Base-by-base conservation (phyloP, 2,329 filamentous ascomycete species). In the Oidium heveae region DNA sequence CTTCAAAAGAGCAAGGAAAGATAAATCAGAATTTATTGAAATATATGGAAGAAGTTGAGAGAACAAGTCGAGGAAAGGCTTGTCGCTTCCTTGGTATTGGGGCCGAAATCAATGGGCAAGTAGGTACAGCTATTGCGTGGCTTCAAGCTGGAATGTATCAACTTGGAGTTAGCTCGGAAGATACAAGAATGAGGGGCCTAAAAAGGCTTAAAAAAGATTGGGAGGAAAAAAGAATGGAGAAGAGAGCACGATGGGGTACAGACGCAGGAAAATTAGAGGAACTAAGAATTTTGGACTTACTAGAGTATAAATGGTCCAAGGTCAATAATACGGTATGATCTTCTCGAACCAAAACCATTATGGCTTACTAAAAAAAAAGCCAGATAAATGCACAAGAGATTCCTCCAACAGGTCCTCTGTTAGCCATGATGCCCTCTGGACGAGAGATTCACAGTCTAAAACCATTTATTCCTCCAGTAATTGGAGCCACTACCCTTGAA, bases 61-160 rank as follows among this genome's bases (percentile, higher is more conserved):
- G 79, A 53, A 85, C 84, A 0, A 80, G 85, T 44, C 76, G 85
- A 54, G 89, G 84, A 22, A 87, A 86, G 60, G 87, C 88, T 0
- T 94, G 87, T 63, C 76, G 91, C 1, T 94, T 96, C 65, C 81
- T 95, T 55, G 91, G 81, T 0, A 82, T 96, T 52, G 87, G 95
- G 65, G 84, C 88, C 1, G 91, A 98, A 63, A 65, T 87, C 12
- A 78, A 79, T 1, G 86, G 84, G 0, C 80, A 89, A 66, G 84
- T 82, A 0, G 91, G 88, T 1, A 82, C 82, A 53, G 91, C 78
- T 0, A 84, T 98, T 56, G 87, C 84, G 0, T 96, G 89, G 87
- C 68, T 94, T 49, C 73, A 78, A 44, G 87, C 83, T 7, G 88
- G 83, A 0, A 76, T 82, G 58, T 78, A 79, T 57, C 82, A 88